Percentiles rank a stretch among this genome's conserved stretches.
Conservation (phyloP, 495 filamentous ascomycete species). For the Hyaloscypha bicolor region DNA sequence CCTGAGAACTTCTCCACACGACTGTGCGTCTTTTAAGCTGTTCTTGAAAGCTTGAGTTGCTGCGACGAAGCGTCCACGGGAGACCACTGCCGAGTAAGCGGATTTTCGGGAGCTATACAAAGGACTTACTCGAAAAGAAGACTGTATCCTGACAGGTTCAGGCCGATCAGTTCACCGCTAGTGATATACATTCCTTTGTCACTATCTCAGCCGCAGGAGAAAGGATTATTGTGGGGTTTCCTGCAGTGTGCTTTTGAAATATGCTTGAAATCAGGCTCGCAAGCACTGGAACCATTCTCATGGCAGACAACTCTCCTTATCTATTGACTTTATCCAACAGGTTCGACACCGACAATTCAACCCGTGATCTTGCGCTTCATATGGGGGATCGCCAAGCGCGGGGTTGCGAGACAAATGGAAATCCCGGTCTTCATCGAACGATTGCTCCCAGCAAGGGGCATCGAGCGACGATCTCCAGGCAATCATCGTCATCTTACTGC, state of each 20-base stretch:
- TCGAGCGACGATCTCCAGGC: neutral
- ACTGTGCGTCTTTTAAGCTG: neutral
- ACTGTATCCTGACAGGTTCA: neutral
- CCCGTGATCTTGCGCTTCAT: neutral
- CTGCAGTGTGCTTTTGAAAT: neutral
- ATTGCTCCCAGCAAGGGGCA: neutral
- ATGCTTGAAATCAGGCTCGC: neutral
- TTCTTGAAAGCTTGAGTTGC: neutral
- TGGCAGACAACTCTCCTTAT: neutral
- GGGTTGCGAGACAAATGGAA: neutral
- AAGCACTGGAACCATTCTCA: neutral
- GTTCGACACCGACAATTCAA: neutral
- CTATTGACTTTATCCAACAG: neutral
- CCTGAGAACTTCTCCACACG: neutral
- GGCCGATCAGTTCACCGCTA: neutral
- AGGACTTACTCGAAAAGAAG: neutral
- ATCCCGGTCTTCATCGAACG: neutral
- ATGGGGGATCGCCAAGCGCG: neutral
- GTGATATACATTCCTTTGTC: neutral
- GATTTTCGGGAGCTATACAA: neutral
- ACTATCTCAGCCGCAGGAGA: neutral
- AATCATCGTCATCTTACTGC: constrained; percentile 1
- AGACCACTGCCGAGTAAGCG: neutral
- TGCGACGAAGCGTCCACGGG: neutral
- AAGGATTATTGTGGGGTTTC: neutral